phyloP scores from a whole-genome alignment of 176 grass and related monocot genomes.

The Pontederia crassipes region DNA sequence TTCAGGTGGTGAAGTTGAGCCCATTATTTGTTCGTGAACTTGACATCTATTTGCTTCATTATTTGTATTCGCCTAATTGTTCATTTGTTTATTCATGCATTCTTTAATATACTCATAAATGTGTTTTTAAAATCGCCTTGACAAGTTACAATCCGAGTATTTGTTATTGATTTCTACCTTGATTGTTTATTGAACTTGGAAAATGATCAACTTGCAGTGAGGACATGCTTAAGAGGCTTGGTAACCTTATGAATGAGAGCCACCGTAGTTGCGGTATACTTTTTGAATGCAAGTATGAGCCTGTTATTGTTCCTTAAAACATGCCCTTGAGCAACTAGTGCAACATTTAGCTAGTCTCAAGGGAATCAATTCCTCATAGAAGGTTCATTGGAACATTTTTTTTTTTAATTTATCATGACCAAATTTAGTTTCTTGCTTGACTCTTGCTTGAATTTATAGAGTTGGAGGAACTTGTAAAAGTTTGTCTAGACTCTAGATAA shows the following conservation, averaged over 20 bases:
- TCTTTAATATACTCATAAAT: not conserved
- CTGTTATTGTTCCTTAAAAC: not conserved
- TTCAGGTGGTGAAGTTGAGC: no score
- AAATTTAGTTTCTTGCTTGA: not conserved
- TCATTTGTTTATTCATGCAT: not conserved
- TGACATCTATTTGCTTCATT: no score
- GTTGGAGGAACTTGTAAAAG: conserved; percentile 89
- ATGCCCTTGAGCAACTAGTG: no score
- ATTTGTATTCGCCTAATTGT: no score
- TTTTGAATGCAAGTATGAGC: conserved; percentile 78
- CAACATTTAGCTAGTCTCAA: no score
- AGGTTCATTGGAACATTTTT: no score
- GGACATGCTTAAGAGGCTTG: conserved; percentile 62
- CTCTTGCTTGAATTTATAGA: conserved; percentile 15
- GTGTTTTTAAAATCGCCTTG: no score
- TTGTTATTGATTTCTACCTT: not conserved
- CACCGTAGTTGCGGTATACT: conserved; percentile 86
- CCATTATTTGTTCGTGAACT: no score
- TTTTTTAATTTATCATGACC: not conserved
- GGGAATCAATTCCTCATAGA: no score
- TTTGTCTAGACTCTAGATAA: conserved; percentile 69
- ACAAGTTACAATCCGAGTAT: not conserved
- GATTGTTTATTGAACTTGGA: not conserved
- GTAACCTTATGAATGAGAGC: conserved; percentile 88
- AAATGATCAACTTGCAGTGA: conserved; percentile 34